These are phyloP conservation scores for Russula sp. DNA, from an alignment of 768 basidiomycete genomes.

Conservation along the genomic window DNA sequence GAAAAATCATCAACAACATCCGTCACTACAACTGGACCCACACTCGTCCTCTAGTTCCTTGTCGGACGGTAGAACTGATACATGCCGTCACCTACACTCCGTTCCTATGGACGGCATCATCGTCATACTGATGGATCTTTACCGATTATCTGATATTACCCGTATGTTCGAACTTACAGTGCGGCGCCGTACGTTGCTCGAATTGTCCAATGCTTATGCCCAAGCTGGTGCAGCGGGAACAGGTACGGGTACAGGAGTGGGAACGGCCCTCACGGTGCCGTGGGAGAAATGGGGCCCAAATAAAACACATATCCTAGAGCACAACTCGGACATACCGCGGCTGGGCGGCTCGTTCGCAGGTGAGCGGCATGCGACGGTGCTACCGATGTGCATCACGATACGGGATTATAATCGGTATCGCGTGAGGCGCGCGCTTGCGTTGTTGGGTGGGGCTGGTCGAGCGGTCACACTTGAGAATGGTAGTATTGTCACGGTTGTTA, in stretches of 20 bases:
- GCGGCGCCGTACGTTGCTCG: slow-evolving; percentile 14
- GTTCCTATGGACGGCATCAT: slow-evolving; percentile 14
- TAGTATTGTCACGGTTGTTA: background rate
- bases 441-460: background rate
- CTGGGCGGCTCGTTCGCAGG: slow-evolving; percentile 16
- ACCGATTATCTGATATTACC: background rate
- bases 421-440: background rate
- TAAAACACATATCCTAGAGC: slow-evolving; percentile 4
- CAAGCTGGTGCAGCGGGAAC: no score
- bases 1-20: background rate
- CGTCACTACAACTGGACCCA: background rate
- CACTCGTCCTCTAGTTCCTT: background rate
- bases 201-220: background rate
- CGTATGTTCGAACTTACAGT: slow-evolving; percentile 12
- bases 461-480: background rate
- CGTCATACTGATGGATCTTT: slow-evolving; percentile 1
- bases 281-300: slow-evolving; percentile 17
- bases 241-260: no score
- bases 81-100: slow-evolving; percentile 1
- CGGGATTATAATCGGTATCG: slow-evolving; percentile 18
- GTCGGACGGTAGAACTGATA: background rate
- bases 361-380: slow-evolving; percentile 11
- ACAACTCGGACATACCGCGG: slow-evolving; percentile 1
- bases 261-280: background rate
- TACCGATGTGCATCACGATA: background rate